Base-by-base conservation (phyloP, 768 basidiomycete genomes). In the Cantharellus anzutake region DNA sequence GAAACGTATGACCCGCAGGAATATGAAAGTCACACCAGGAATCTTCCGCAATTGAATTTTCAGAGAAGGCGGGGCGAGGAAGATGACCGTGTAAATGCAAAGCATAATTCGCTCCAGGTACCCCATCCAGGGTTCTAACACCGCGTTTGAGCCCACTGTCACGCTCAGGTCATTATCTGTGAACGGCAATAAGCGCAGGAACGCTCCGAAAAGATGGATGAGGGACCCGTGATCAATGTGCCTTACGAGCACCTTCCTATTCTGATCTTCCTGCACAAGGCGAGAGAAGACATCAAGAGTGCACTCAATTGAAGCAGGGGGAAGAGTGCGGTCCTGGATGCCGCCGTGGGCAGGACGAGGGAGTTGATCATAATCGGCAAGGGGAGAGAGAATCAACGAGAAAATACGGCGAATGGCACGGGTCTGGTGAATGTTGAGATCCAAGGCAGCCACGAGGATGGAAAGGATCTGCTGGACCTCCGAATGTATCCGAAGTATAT, bases 211-310 rank as follows among this genome's bases (percentile, higher is more conserved):
- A 41, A 90, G 69, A 52, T 68, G 66, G 73, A 80, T 79, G 42
- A 91, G 68, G 64, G 78, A 78, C 3, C 70, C 65, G 56, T 76
- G 70, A 1, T 85, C 77, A 4, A 93, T 73, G 11, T 78, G 73
- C 44, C 75, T 72, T 16, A 83, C 75, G 56, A 96, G 73, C 39
- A 83, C 71, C 63, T 81, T 79, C 35, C 94, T 83, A 67, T 91
- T 94, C 40, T 73, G 71, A 70, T 98, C 94, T 16, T 74, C 71
- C 56, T 85, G 83, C 41, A 81, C 79, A 60, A 96, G 71, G 44
- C 81, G 80, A n/a, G 85, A 83, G 66, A 92, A 86, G 2, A 82
- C 80, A 62, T 94, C 87, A 57, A 97, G 74, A n/a, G 89, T 87
- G 40, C 79, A 71, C 64, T 92, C 87, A 4, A 80, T 74, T 42